A percentile compares a stretch with the other conserved stretches of the same genome.
Evolutionary conservation across 2,329 filamentous ascomycete species (phyloP).

Genomic region (Penicillium sp.): DNA sequence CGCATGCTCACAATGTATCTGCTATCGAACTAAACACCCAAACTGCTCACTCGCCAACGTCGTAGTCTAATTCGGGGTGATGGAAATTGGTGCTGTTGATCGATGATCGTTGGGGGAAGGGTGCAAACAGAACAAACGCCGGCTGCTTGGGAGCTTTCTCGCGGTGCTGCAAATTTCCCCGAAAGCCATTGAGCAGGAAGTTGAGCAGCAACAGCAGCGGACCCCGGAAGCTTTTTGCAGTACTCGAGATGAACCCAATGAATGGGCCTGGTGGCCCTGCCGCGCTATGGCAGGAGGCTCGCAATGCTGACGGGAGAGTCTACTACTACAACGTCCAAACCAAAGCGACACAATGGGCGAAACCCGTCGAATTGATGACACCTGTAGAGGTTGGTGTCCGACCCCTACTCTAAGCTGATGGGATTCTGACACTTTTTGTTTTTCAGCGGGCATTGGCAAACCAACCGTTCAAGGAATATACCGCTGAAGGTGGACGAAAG

Average conservation of each 20-base stretch:
- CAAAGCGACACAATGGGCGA: slow-evolving; percentile 91
- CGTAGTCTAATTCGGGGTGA: neutral
- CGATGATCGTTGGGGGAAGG: slow-evolving; percentile 9
- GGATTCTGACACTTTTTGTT: neutral
- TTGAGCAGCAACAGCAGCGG: slow-evolving; percentile 10
- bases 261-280: slow-evolving; percentile 61
- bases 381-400: slow-evolving; percentile 69
- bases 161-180: slow-evolving; percentile 31
- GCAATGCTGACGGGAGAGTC: slow-evolving; percentile 76
- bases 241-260: slow-evolving; percentile 54
- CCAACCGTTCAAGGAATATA: slow-evolving; percentile 93
- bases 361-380: slow-evolving; percentile 87
- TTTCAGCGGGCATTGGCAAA: slow-evolving; percentile 75
- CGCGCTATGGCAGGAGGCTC: slow-evolving; percentile 78
- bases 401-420: slow-evolving; percentile 12
- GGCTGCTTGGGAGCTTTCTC: slow-evolving; percentile 27
- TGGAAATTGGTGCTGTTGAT: slow-evolving; percentile 11
- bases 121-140: slow-evolving; percentile 37
- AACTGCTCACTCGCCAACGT: neutral
- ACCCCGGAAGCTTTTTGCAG: slow-evolving; percentile 13
- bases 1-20: slow-evolving; percentile 29
- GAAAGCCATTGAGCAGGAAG: slow-evolving; percentile 13
- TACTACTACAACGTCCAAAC: slow-evolving; percentile 92
- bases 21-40: neutral
- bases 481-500: slow-evolving; percentile 80